Conservation (phyloP, 345 rosid genomes). For the Iberis pinnata region DNA sequence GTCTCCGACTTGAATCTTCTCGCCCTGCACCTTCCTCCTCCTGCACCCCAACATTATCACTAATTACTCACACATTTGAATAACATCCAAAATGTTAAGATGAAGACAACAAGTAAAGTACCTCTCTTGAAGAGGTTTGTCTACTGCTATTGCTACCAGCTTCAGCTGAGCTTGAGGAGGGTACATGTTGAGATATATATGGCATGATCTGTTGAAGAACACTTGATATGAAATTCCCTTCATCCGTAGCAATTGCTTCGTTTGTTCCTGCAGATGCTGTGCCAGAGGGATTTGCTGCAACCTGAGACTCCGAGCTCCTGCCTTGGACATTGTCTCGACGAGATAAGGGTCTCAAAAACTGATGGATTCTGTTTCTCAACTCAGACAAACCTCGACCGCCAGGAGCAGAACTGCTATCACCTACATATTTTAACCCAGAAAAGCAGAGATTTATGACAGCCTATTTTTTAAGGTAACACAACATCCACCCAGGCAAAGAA, state of each 20-base stretch:
- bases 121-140: slow-evolving; percentile 33
- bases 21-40: slow-evolving; percentile 16
- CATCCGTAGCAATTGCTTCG: slow-evolving; percentile 32
- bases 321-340: slow-evolving; percentile 35
- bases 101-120: no score
- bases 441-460: no score
- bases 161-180: slow-evolving; percentile 22
- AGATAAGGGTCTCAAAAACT: slow-evolving; percentile 36
- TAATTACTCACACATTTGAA: not conserved
- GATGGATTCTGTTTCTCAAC: slow-evolving; percentile 33
- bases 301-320: slow-evolving; percentile 27
- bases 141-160: slow-evolving; percentile 12
- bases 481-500: no score
- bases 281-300: slow-evolving; percentile 23
- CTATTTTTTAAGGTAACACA: no score
- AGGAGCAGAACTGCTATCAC: no score
- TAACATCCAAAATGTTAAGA: no score
- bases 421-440: no score
- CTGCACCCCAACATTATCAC: no score
- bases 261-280: slow-evolving; percentile 23
- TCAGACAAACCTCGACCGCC: slow-evolving; percentile 25
- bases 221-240: slow-evolving; percentile 42
- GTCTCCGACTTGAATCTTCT: slow-evolving; percentile 23
- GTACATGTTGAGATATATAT: slow-evolving; percentile 31
- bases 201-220: slow-evolving; percentile 53